A percentile compares a stretch with the other conserved stretches of the same genome.
These are phyloP conservation scores for Paxillus involutus DNA, from an alignment of 768 basidiomycete genomes.

Conservation along the genomic window DNA sequence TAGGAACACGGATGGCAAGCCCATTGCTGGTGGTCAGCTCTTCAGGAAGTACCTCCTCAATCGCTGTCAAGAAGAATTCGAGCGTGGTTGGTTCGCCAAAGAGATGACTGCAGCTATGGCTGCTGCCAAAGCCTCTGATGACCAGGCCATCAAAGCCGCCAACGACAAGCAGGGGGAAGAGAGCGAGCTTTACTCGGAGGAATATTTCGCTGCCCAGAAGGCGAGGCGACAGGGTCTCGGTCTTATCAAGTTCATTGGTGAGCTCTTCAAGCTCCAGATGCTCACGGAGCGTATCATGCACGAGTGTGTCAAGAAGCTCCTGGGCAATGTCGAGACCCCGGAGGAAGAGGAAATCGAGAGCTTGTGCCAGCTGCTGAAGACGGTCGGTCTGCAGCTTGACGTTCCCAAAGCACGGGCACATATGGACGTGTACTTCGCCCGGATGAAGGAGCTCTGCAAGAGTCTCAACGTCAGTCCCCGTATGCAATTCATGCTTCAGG, in stretches of 20 bases:
- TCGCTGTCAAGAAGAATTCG: conserved; percentile 97
- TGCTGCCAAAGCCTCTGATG: conserved; percentile 77
- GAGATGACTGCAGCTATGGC: conserved; percentile 87
- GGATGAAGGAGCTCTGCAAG: conserved; percentile 83
- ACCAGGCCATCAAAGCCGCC: conserved; percentile 73
- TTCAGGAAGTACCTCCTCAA: conserved; percentile 98
- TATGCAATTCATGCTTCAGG: conserved; percentile 95
- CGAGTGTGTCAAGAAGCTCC: conserved; percentile 94
- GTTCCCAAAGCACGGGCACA: conserved; percentile 77
- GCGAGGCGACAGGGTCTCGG: conserved; percentile 97
- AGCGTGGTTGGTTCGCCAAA: conserved; percentile 90
- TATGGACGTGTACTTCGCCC: conserved; percentile 90
- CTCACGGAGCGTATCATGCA: conserved; percentile 98
- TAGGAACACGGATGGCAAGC: conserved; percentile 76
- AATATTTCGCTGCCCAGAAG: conserved; percentile 95
- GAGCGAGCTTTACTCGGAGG: conserved; percentile 85
- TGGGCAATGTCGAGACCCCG: conserved; percentile 90
- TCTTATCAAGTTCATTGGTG: conserved; percentile 97
- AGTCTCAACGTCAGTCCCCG: conserved; percentile 77
- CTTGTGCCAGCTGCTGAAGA: conserved; percentile 87
- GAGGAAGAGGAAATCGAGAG: conserved; percentile 99
- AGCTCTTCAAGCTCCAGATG: conserved; percentile 98
- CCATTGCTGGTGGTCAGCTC: conserved; percentile 89
- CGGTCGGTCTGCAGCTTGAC: conserved; percentile 84
- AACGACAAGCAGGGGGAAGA: conserved; percentile 59